Evolutionary conservation across 2,329 filamentous ascomycete genomes (phyloP).

Genomic region (Myrmaecium sp.): DNA sequence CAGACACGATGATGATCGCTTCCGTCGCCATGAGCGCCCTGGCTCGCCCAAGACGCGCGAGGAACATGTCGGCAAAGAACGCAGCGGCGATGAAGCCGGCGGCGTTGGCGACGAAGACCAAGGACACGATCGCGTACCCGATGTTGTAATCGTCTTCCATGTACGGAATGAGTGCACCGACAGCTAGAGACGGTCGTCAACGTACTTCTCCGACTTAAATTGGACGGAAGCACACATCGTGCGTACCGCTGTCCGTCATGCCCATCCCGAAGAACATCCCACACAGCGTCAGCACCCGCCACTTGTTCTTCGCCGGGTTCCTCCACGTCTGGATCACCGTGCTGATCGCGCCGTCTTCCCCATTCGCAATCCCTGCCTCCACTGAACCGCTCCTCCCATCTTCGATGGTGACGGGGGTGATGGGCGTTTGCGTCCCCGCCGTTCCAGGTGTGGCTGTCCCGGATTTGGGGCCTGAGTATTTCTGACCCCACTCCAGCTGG

Average conservation of each 20-base stretch:
- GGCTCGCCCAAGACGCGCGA: slow-evolving; percentile 46
- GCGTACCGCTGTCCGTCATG: slow-evolving; percentile 47
- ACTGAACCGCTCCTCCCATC: slow-evolving; percentile 43
- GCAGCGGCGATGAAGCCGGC: slow-evolving; percentile 61
- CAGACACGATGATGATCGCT: slow-evolving; percentile 40
- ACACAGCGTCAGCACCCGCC: slow-evolving; percentile 47
- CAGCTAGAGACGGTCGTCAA: slow-evolving; percentile 21
- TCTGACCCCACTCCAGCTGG: slow-evolving; percentile 9
- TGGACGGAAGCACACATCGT: background rate
- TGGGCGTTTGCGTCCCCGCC: slow-evolving; percentile 7
- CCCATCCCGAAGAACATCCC: slow-evolving; percentile 49
- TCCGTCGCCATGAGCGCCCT: slow-evolving; percentile 44
- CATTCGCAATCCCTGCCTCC: slow-evolving; percentile 30
- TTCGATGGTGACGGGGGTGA: slow-evolving; percentile 19
- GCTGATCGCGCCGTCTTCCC: slow-evolving; percentile 19
- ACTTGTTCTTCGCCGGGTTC: slow-evolving; percentile 49
- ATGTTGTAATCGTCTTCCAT: slow-evolving; percentile 62
- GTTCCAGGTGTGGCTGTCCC: slow-evolving; percentile 1
- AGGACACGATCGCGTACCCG: slow-evolving; percentile 60
- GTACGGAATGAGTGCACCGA: slow-evolving; percentile 66
- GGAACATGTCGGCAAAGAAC: slow-evolving; percentile 47
- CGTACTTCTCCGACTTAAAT: background rate
- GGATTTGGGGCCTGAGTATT: slow-evolving; percentile 7
- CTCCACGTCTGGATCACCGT: slow-evolving; percentile 40
- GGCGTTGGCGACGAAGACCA: slow-evolving; percentile 68